phyloP scores from a whole-genome alignment of 371 early-diverging fungal genomes.

The Rhizopus delemar region DNA sequence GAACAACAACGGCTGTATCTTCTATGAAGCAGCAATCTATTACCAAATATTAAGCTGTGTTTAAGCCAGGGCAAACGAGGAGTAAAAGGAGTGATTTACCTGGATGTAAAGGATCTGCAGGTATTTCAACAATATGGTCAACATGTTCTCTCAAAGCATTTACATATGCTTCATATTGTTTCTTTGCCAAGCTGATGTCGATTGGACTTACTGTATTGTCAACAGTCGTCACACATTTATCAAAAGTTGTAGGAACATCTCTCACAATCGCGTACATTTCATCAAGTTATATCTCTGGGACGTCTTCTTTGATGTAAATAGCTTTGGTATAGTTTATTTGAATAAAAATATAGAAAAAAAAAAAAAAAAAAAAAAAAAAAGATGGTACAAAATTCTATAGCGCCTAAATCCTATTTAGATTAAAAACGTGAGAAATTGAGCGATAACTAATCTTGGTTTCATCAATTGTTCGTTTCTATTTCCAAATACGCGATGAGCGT shows the following conservation, averaged over 20 bases:
- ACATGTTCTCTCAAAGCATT: slow-evolving; percentile 21
- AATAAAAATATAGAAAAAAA: no score
- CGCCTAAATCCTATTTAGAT: no score
- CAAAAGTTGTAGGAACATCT: slow-evolving; percentile 25
- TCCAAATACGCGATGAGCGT: no score
- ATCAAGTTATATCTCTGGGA: no score
- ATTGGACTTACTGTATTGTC: slow-evolving; percentile 25
- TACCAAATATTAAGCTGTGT: neutral
- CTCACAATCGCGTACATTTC: slow-evolving; percentile 30
- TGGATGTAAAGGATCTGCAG: slow-evolving; percentile 29
- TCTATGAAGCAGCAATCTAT: slow-evolving; percentile 43
- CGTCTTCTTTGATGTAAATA: no score
- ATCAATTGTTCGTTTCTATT: no score
- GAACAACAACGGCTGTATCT: slow-evolving; percentile 33
- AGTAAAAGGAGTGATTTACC: slow-evolving; percentile 11
- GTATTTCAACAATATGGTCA: slow-evolving; percentile 20
- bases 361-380: no score
- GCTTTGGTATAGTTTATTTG: no score
- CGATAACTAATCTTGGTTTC: no score
- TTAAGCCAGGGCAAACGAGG: neutral
- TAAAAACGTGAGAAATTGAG: no score
- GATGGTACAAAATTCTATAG: no score
- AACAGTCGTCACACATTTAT: slow-evolving; percentile 22
- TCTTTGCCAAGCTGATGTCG: slow-evolving; percentile 21
- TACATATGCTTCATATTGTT: slow-evolving; percentile 33